phyloP scores from a whole-genome alignment of 169 alveolate species.

The Babesia bovis region DNA sequence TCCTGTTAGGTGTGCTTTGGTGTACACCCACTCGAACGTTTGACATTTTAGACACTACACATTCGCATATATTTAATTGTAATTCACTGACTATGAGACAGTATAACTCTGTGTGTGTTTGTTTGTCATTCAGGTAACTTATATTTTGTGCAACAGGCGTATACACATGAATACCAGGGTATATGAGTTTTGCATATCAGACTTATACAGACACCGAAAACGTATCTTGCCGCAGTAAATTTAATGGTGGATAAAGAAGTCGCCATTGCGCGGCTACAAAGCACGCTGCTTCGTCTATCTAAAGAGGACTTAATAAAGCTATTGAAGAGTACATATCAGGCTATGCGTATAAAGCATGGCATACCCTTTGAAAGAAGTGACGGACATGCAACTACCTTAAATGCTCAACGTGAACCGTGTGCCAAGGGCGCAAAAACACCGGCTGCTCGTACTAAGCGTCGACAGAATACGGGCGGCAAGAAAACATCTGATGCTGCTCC shows the following conservation, averaged over 20 bases:
- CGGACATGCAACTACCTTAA: not conserved
- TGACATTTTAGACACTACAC: slow-evolving; percentile 2
- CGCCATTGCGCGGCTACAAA: slow-evolving; percentile 51
- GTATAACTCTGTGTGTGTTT: not conserved
- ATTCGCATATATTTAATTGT: not conserved
- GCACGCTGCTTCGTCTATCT: slow-evolving; percentile 54
- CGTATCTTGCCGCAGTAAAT: not conserved
- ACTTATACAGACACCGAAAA: not conserved
- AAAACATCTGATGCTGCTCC: slow-evolving; percentile 6
- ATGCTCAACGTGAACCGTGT: slow-evolving; percentile 7
- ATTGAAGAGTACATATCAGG: slow-evolving; percentile 65
- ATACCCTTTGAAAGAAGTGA: slow-evolving; percentile 42
- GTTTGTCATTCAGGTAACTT: not conserved
- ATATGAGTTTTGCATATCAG: not conserved
- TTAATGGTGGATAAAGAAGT: slow-evolving; percentile 55
- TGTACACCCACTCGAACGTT: not conserved
- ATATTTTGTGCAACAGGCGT: not conserved
- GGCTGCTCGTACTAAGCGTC: slow-evolving; percentile 10
- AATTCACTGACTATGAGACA: not conserved
- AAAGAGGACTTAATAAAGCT: slow-evolving; percentile 60
- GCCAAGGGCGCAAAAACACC: slow-evolving; percentile 8
- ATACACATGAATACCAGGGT: slow-evolving; percentile 27
- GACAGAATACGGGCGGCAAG: slow-evolving; percentile 7
- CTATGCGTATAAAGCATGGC: slow-evolving; percentile 63
- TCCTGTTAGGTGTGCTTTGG: not conserved